These are phyloP conservation scores for Aspergillus flavus DNA, from an alignment of 2,329 filamentous ascomycete species.

Conservation along the genomic window DNA sequence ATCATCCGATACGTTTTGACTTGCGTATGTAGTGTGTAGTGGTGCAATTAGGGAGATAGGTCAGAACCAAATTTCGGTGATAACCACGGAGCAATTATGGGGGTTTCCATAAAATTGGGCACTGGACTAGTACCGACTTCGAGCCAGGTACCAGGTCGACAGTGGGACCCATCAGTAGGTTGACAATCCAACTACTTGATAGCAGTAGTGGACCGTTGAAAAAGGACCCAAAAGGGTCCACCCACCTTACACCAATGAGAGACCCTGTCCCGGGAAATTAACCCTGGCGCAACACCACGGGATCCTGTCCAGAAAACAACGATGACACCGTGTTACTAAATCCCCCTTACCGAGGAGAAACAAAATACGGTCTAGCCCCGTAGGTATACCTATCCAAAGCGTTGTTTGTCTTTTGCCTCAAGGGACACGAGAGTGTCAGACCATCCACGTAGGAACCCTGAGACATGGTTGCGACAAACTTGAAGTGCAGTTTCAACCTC, in stretches of 20 bases:
- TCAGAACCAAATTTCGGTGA: neutral
- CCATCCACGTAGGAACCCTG: neutral
- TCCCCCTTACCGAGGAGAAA: neutral
- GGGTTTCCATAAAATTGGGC: neutral
- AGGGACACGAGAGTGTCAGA: neutral
- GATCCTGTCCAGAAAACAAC: neutral
- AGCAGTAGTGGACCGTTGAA: neutral
- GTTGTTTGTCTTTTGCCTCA: neutral
- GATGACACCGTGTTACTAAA: conserved; percentile 1
- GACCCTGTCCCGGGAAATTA: neutral
- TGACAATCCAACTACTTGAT: neutral
- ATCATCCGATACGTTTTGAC: neutral
- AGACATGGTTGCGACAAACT: neutral
- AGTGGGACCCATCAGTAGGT: neutral
- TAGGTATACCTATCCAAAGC: too few relatives aligned
- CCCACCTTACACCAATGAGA: neutral
- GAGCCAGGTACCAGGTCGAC: neutral
- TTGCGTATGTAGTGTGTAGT: neutral
- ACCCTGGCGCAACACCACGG: neutral
- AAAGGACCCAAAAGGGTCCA: neutral
- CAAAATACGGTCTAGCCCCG: neutral
- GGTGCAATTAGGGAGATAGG: neutral
- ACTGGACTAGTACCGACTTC: neutral
- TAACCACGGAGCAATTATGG: neutral
- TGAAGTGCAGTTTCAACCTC: neutral